Evolutionary conservation across 371 early-diverging fungal genomes (phyloP), one percentile per base, ranked within the genome.

Genomic region (Mortierella sp.): DNA sequence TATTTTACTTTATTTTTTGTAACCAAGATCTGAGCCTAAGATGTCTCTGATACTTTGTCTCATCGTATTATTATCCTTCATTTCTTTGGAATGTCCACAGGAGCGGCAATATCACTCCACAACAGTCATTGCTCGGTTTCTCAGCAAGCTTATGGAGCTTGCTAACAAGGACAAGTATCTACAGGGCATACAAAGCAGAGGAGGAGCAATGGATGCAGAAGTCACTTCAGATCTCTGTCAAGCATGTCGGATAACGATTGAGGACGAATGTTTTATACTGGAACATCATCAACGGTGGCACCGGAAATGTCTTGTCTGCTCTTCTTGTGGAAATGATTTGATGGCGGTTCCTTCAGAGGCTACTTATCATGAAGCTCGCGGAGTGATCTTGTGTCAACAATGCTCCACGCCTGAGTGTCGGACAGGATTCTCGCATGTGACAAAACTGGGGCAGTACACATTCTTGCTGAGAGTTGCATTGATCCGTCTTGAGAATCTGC

Each of bases 361-460:
- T 0, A 86, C 73, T 19, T 85, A 87, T 57, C 84, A 88, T 71
- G 11, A 65, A 47, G 70, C 63, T 48, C 76, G 67, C 18, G 86
- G 76, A 16, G 70, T 57, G 43, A 80, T 90, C 16, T 82, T 71
- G 57, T 94, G 89, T 67, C 83, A 80, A 65, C 56, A 91, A 89
- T 68, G 87, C 85, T 57, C 83, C 77, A 80, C 74, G 68, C 86
- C 72, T 21, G 88, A 68, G 6, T 73, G 82, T 7, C 52, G 62
- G 18, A 80, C 82, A 12, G 93, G 86, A 44, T 92, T 95, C 57
- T 86, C 89, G 69, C 85, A 87, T 68, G 91, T 96, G 5, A 90
- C 97, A n/a, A 92, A 93, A 72, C 86, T 98, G 15, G 89, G 95
- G 63, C 96, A 97, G 77, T 98, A 95, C 70, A 91, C 94, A 15